Evolutionary conservation across 306 rosid species (phyloP), one percentile per base, ranked within the genome.

Genomic region (Glycine tomentella): DNA sequence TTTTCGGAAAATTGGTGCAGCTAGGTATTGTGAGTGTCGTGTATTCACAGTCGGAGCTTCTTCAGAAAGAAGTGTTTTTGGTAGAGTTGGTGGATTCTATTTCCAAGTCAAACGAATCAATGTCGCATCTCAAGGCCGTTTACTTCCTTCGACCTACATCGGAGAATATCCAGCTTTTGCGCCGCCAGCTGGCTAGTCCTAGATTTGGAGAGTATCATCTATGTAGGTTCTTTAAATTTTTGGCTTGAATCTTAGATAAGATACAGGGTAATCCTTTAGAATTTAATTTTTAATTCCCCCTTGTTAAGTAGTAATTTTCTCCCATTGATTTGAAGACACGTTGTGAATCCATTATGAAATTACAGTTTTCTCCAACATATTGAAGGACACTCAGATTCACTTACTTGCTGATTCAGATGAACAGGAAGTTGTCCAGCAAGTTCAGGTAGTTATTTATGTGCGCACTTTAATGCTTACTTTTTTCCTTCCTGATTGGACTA

Each of bases 311-410:
- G 73, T 70, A 66, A 50, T 56, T 64, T 57, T 75, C 77, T 55
- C 34, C 38, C 52, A 51, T 86, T 88, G 78, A 75, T 85, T 83
- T 85, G 84, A 81, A 88, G 80, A 82, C 84, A 58, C 75, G 85
- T 88, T 90, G 82, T 91, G 79, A 83, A 84, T 57, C 80, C 51
- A 74, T 90, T 75, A 86, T 78, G 83, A 86, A 84, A 85, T 91
- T 80, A 79, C 98, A 95, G 98, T 90, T 90, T 95, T 95, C 96
- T 93, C 99, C 93, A 95, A 91, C 92, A 82, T 95, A 78, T 76
- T 95, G 97, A 93, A 91, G 96, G 97, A 93, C 85, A 86, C 93
- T 80, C 97, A 95, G 83, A 91, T 95, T 89, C 98, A 91, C 76
- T 48, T 83, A 44, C 88, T 95, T 82, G 99, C 98, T 64, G 99